These are phyloP conservation scores for Ceratobasidium sp. DNA, from an alignment of 1,284 basidiomycete genomes.

Conservation along the genomic window DNA sequence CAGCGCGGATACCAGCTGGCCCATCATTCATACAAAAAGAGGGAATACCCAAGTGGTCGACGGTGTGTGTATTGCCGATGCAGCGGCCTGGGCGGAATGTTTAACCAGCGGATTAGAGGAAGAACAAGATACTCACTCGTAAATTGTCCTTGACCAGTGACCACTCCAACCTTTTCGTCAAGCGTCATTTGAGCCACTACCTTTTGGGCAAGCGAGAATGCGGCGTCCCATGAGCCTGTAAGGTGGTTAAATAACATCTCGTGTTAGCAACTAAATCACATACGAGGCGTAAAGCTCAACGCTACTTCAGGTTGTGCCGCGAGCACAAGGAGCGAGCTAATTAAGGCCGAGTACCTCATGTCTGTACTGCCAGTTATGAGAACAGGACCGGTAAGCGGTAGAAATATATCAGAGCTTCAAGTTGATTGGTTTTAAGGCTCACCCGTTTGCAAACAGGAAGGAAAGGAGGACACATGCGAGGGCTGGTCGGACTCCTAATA, in stretches of 20 bases:
- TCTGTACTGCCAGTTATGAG: too few relatives aligned
- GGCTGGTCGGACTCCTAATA: too few relatives aligned
- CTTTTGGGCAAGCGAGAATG: constrained; percentile 32
- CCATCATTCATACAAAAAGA: constrained; percentile 43
- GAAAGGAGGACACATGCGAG: too few relatives aligned
- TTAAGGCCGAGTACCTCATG: constrained; percentile 9
- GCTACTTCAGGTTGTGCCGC: constrained; percentile 12
- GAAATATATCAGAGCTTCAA: too few relatives aligned
- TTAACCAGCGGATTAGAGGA: not conserved
- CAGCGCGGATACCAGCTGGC: constrained; percentile 40
- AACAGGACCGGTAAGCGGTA: too few relatives aligned
- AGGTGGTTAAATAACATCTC: not conserved
- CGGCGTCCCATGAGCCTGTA: constrained; percentile 46
- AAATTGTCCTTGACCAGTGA: constrained; percentile 48
- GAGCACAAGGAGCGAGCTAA: constrained; percentile 13
- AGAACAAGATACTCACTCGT: constrained; percentile 11
- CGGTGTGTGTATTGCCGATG: constrained; percentile 40
- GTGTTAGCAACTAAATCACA: not conserved
- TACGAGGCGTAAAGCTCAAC: constrained; percentile 35
- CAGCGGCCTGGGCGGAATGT: constrained; percentile 17
- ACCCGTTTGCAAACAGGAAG: too few relatives aligned
- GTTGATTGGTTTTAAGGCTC: too few relatives aligned
- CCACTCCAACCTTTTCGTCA: constrained; percentile 46
- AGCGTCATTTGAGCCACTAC: constrained; percentile 46
- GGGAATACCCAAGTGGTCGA: constrained; percentile 40